phyloP scores from a whole-genome alignment of 192 early-diverging fungal species.

The Rhizophlyctis rosea region DNA sequence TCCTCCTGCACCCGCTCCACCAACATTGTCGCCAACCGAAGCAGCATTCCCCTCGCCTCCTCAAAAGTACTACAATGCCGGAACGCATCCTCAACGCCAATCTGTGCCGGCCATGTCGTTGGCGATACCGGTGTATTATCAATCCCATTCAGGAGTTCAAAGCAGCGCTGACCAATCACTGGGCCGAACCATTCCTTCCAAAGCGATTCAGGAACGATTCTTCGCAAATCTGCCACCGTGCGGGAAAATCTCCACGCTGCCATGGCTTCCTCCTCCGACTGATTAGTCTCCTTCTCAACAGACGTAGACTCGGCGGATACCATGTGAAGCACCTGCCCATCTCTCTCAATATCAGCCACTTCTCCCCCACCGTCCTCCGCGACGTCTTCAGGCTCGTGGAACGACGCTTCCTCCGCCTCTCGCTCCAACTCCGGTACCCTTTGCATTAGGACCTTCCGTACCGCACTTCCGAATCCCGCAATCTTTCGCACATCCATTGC shows the following conservation, averaged over 20 bases:
- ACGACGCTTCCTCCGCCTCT: background rate
- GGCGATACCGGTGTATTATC: slow-evolving; percentile 22
- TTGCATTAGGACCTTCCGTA: background rate
- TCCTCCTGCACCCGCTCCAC: slow-evolving; percentile 30
- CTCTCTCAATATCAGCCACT: background rate
- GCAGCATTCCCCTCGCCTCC: slow-evolving; percentile 20
- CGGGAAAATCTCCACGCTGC: background rate
- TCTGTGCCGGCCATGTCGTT: slow-evolving; percentile 23
- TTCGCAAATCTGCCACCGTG: background rate
- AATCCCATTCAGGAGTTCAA: slow-evolving; percentile 23
- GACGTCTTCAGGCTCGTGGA: background rate
- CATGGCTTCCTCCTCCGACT: background rate
- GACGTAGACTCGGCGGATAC: no score
- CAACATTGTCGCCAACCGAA: slow-evolving; percentile 15
- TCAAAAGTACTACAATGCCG: slow-evolving; percentile 18
- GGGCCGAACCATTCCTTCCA: background rate
- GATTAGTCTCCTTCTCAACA: no score
- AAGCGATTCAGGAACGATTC: background rate
- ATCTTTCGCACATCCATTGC: background rate
- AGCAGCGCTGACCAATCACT: background rate
- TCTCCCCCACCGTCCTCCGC: background rate
- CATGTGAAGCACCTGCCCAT: background rate
- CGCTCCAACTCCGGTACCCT: background rate
- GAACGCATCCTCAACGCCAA: slow-evolving; percentile 42
- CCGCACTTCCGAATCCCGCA: slow-evolving; percentile 11